phyloP scores from a whole-genome alignment of 805 yeast genomes.

The Suhomyces xylopsoci region DNA sequence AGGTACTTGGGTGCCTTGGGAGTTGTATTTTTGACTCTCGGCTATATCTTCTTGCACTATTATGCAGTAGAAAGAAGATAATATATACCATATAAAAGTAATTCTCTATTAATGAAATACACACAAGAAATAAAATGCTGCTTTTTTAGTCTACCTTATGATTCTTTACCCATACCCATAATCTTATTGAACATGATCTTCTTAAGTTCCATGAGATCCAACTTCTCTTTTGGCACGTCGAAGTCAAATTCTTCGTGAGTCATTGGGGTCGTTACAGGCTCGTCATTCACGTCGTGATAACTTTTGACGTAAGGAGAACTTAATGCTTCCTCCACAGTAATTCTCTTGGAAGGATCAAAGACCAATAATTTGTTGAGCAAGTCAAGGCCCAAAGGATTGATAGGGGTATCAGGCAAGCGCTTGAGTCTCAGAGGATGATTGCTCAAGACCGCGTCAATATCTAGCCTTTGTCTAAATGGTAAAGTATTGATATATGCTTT shows the following conservation, averaged over 20 bases:
- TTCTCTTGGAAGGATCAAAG: conserved; percentile 7
- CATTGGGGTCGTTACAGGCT: conserved; percentile 26
- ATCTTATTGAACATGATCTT: conserved; percentile 6
- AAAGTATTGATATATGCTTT: conserved; percentile 23
- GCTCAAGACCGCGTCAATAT: conserved; percentile 16
- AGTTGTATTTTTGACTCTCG: conserved; percentile 56
- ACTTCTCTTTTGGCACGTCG: conserved; percentile 15
- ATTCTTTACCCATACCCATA: conserved; percentile 3
- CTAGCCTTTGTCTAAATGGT: conserved; percentile 18
- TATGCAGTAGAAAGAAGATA: conserved; percentile 75
- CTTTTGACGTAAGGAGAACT: conserved; percentile 6
- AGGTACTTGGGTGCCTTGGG: conserved; percentile 57
- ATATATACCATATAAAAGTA: not conserved
- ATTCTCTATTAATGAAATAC: not conserved
- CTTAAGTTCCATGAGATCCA: conserved; percentile 8
- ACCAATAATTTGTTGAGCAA: conserved; percentile 8
- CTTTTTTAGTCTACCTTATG: not conserved
- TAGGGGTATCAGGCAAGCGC: conserved; percentile 11
- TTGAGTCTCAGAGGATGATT: conserved; percentile 19
- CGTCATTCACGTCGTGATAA: conserved; percentile 23
- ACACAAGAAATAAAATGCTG: not conserved
- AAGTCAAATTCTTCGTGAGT: conserved; percentile 25
- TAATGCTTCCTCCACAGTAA: conserved; percentile 10
- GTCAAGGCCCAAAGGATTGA: conserved; percentile 29
- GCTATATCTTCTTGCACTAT: conserved; percentile 70